Base-by-base conservation (phyloP, 1,284 basidiomycete genomes). In the Heliocybe sulcata region DNA sequence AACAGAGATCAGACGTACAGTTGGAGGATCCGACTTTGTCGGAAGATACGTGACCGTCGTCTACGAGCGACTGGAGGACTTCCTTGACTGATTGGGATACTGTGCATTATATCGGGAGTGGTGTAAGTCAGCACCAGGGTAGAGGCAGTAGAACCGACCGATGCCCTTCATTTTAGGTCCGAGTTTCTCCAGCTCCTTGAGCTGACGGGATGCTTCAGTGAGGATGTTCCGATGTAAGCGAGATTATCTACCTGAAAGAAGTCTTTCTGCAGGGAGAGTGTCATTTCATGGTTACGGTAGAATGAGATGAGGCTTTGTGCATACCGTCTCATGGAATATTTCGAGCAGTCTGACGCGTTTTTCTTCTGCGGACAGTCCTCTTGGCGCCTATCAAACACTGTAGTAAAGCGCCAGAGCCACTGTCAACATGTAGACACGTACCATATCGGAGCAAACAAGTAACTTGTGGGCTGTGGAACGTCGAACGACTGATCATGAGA, bases 21-120 rank as follows among this genome's bases (percentile, higher is more conserved):
- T 94, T 94, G 2, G 91, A 92, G 4, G 91, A 90, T 23, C 93
- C 92, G 55, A 95, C 93, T 71, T 95, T 95, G 67, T 95, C 93
- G 50, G 75, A 76, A 64, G 87, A 83, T 14, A 94, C 90, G 35
- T 94, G 74, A 2, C 85, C 83, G 64, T 95, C 92, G 60, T 91
- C 84, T 20, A 92, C 85, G 25, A 95, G 78, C 3, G 87, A 85
- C 61, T 93, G 89, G 1, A 94, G 68, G 0, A 94, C 85, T 60
- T 95, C 92, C 67, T 95, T 95, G 48, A 95, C 89, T 2, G 86
- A 83, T 65, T 94, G 92, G 22, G 86, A 85, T 1, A 94, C 92
- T 93, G 26, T 19, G 53, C 25, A 48, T 35, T 14, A 54, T 49
- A 53, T 16, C 3, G 42, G 33, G 23, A 11, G 23, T 9, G 45